These are phyloP conservation scores for Geranium incanum DNA, from an alignment of 441 rosid species.

Conservation along the genomic window DNA sequence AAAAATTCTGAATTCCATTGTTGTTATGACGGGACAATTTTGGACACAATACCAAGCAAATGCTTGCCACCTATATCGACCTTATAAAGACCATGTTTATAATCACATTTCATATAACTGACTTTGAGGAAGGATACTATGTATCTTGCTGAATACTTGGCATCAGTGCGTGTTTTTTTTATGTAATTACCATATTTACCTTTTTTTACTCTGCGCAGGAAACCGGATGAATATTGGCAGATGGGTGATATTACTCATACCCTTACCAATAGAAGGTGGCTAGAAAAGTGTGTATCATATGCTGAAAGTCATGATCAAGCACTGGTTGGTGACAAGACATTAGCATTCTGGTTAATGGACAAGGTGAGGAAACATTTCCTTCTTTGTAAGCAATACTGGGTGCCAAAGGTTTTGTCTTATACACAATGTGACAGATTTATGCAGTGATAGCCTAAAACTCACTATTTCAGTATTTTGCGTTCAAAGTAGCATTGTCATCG, in stretches of 20 bases:
- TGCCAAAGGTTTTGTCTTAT: neutral
- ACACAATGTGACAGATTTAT: neutral
- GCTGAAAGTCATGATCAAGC: conserved; percentile 99
- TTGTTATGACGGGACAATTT: neutral
- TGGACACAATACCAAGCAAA: neutral
- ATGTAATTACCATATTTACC: neutral
- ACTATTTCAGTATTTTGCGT: neutral
- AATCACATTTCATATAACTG: neutral
- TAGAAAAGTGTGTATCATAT: conserved; percentile 75
- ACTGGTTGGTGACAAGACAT: conserved; percentile 92
- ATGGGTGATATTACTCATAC: conserved; percentile 68
- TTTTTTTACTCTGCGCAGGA: conserved; percentile 38
- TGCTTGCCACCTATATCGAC: conserved; percentile 2
- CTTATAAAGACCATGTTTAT: neutral
- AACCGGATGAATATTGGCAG: conserved; percentile 84
- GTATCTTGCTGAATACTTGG: conserved; percentile 6
- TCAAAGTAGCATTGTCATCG: too few species aligned
- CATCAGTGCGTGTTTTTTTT: neutral
- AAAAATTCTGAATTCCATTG: neutral
- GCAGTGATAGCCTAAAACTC: conserved; percentile 1
- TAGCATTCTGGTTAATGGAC: conserved; percentile 99
- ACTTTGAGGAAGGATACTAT: neutral
- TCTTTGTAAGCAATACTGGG: neutral
- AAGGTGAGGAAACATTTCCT: conserved; percentile 42
- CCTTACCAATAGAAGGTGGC: conserved; percentile 88